Percentiles rank a stretch among this genome's conserved stretches.
phyloP scores from a whole-genome alignment of 331 rosid genomes.

The Pyracantha coccinea region DNA sequence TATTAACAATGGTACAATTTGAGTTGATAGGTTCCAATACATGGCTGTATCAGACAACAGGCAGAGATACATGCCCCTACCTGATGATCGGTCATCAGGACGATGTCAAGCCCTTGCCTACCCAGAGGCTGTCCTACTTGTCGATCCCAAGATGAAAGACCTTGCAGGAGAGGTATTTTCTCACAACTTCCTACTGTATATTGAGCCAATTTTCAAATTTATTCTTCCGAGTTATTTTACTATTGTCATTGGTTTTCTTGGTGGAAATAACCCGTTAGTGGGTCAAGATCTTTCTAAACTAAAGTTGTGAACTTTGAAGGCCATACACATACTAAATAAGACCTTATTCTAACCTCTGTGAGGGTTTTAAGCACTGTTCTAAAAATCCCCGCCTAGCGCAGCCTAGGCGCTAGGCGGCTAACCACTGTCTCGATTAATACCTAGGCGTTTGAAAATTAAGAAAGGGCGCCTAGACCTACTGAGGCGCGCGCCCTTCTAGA shows the following conservation, averaged over 20 bases:
- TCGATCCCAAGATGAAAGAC: constrained; percentile 24
- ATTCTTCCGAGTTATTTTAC: background rate
- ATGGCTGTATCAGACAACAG: constrained; percentile 48
- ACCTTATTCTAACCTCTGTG: no score
- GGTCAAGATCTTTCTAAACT: background rate
- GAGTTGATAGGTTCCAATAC: constrained; percentile 31
- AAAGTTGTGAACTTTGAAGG: background rate
- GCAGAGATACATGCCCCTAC: constrained; percentile 37
- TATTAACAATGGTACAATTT: background rate
- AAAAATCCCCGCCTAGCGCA: no score
- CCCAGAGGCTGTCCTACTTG: constrained; percentile 35
- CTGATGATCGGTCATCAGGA: constrained; percentile 31
- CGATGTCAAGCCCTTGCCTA: constrained; percentile 37
- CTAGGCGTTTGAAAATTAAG: no score
- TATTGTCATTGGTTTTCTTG: background rate
- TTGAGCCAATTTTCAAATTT: background rate
- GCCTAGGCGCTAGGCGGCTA: no score
- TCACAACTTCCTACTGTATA: background rate
- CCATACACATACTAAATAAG: background rate
- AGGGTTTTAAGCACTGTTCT: no score
- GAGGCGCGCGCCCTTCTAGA: no score
- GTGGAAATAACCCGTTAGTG: background rate
- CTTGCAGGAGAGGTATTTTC: constrained; percentile 30
- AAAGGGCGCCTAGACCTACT: no score
- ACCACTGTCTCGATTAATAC: no score